These are phyloP conservation scores for Tothia fuscella DNA, from an alignment of 2,329 filamentous ascomycete species.

Conservation along the genomic window DNA sequence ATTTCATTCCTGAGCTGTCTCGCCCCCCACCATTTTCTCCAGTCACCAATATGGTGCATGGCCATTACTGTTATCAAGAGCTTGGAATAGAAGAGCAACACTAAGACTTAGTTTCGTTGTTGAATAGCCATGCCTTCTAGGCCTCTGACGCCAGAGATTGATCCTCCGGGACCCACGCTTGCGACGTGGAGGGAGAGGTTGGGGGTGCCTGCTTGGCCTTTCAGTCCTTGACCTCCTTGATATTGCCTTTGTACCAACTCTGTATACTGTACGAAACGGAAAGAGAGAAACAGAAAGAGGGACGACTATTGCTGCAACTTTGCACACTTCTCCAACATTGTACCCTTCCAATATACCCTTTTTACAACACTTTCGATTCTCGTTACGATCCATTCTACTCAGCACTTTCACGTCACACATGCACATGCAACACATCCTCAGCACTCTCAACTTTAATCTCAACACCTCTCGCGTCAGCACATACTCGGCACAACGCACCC, in stretches of 20 bases:
- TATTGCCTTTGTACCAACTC: neutral
- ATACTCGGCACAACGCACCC: no score
- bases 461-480: neutral
- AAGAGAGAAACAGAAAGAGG: neutral
- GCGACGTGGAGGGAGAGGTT: conserved; percentile 9
- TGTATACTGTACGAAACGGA: neutral
- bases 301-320: neutral
- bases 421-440: neutral
- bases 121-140: conserved; percentile 4
- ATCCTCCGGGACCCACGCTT: conserved; percentile 9
- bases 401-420: no score
- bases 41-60: neutral
- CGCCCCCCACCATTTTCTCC: neutral
- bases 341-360: no score
- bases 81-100: no score
- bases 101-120: conserved; percentile 1
- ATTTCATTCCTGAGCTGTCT: neutral
- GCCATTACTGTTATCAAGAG: neutral
- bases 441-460: neutral
- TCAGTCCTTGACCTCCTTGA: neutral
- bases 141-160: conserved; percentile 10
- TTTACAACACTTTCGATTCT: no score
- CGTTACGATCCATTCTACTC: no score
- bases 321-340: no score
- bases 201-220: neutral